phyloP scores from a whole-genome alignment of 2,329 filamentous ascomycete species.

The Apiospora arundinis region DNA sequence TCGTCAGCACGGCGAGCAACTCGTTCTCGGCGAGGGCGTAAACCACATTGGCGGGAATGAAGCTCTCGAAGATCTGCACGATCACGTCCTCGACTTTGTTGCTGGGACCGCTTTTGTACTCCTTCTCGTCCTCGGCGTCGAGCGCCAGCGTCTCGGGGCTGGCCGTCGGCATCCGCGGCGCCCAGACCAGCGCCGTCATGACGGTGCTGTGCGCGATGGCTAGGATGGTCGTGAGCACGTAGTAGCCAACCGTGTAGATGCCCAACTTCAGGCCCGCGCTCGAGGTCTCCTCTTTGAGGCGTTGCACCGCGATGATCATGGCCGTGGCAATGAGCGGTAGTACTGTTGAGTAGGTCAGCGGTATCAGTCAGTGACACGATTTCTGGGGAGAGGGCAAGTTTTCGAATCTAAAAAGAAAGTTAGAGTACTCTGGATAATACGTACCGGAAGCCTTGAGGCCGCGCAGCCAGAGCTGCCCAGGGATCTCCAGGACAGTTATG shows the following conservation, averaged over 20 bases:
- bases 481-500: constrained; percentile 51
- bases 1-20: constrained; percentile 54
- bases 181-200: constrained; percentile 54
- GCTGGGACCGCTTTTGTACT: constrained; percentile 30
- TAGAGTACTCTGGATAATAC: constrained; percentile 27
- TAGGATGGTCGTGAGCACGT: constrained; percentile 55
- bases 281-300: constrained; percentile 52
- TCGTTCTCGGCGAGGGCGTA: constrained; percentile 52
- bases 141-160: constrained; percentile 40
- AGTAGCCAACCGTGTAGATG: constrained; percentile 56
- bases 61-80: constrained; percentile 54
- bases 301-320: constrained; percentile 57
- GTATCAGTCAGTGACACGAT: not conserved
- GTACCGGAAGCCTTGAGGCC: constrained; percentile 54
- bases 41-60: constrained; percentile 57
- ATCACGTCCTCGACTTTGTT: constrained; percentile 48
- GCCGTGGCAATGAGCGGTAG: constrained; percentile 58
- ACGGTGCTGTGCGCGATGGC: constrained; percentile 55
- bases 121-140: constrained; percentile 31
- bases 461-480: constrained; percentile 56
- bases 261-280: constrained; percentile 50
- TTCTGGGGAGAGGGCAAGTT: no score
- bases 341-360: constrained; percentile 40
- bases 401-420: no score
- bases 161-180: constrained; percentile 49